A percentile compares a stretch with the other conserved stretches of the same genome.
These are phyloP conservation scores for Erucastrum elatum DNA, from an alignment of 345 rosid species.

Conservation along the genomic window DNA sequence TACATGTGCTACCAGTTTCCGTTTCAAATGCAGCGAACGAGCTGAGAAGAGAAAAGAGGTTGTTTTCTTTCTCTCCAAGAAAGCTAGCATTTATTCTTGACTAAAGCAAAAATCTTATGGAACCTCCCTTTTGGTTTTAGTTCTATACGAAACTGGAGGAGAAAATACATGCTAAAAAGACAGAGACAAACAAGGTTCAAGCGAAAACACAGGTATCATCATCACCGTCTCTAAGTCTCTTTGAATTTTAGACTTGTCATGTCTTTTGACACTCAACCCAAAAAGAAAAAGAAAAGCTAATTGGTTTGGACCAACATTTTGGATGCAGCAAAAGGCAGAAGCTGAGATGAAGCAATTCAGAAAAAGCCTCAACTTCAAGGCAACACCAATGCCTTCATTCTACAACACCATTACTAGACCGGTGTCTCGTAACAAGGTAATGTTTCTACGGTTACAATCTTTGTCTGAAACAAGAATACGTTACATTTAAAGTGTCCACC, in stretches of 20 bases:
- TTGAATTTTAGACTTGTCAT: background rate
- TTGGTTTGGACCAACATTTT: background rate
- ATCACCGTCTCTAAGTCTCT: conserved; percentile 4
- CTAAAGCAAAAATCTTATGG: background rate
- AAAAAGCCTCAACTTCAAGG: conserved; percentile 81
- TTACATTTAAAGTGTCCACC: too few species aligned
- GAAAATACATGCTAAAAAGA: conserved; percentile 71
- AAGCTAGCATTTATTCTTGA: background rate
- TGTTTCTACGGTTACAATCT: background rate
- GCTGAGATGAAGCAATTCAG: conserved; percentile 67
- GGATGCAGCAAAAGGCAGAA: conserved; percentile 59
- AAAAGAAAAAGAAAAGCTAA: background rate
- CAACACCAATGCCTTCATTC: conserved; percentile 90
- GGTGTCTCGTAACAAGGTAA: conserved; percentile 57
- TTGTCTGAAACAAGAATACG: background rate
- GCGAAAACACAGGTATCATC: conserved; percentile 68
- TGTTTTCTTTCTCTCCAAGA: background rate
- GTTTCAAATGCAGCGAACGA: conserved; percentile 64
- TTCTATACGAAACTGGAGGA: conserved; percentile 70
- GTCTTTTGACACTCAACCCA: background rate
- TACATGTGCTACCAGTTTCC: conserved; percentile 47
- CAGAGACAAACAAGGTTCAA: conserved; percentile 62
- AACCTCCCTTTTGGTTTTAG: conserved; percentile 39
- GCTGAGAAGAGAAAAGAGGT: conserved; percentile 90
- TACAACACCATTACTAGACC: conserved; percentile 43